Evolutionary conservation across 208 protist genomes (phyloP).

Genomic region (Leptomonas seymouri): DNA sequence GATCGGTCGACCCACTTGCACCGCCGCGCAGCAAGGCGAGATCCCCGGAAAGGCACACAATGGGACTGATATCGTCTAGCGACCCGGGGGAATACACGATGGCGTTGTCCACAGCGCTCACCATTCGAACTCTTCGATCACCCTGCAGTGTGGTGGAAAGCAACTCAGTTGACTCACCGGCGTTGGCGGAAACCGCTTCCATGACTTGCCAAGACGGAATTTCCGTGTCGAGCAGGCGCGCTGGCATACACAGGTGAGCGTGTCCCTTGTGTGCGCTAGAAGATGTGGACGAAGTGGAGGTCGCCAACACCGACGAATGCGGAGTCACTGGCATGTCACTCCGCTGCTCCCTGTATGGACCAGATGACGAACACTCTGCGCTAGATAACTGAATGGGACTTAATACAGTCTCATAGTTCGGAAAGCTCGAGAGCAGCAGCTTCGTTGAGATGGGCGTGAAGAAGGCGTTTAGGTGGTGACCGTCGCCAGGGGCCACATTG

Average conservation of each 20-base stretch:
- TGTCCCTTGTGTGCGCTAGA: background rate
- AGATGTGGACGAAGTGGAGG: background rate
- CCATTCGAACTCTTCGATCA: slow-evolving; percentile 4
- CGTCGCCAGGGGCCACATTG: background rate
- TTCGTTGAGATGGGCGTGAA: slow-evolving; percentile 13
- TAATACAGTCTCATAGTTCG: background rate
- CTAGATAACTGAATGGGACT: background rate
- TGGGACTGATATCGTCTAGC: slow-evolving; percentile 34
- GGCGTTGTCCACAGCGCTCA: slow-evolving; percentile 17
- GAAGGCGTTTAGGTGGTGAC: background rate
- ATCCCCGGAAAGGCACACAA: slow-evolving; percentile 23
- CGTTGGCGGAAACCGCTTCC: background rate
- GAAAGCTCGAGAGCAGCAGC: background rate
- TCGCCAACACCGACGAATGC: no score
- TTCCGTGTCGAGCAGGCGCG: slow-evolving; percentile 2
- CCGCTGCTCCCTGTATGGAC: background rate
- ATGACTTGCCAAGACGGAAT: slow-evolving; percentile 7
- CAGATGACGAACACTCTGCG: background rate
- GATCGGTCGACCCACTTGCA: no score
- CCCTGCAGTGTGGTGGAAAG: background rate
- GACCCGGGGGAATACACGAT: slow-evolving; percentile 19
- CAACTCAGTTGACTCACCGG: background rate
- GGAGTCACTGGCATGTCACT: background rate
- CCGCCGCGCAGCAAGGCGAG: background rate
- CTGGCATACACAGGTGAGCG: background rate